These are phyloP conservation scores for Acer negundo DNA, from an alignment of 345 rosid genomes.

Conservation along the genomic window DNA sequence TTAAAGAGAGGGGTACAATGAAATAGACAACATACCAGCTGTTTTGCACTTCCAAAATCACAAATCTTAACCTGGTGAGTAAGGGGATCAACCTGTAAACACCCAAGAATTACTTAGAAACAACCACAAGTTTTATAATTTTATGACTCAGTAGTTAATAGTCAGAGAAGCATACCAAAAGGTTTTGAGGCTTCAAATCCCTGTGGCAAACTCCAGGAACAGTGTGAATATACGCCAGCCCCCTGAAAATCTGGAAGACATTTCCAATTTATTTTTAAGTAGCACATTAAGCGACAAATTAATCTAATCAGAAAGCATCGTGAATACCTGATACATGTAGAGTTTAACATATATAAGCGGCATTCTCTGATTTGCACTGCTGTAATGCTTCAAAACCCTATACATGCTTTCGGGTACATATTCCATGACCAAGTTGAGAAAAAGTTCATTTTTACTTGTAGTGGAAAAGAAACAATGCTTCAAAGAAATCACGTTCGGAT, in stretches of 20 bases:
- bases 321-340: slow-evolving; percentile 74
- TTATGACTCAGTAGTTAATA: neutral
- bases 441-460: slow-evolving; percentile 77
- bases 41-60: slow-evolving; percentile 95
- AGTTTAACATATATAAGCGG: slow-evolving; percentile 85
- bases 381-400: slow-evolving; percentile 78
- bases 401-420: slow-evolving; percentile 92
- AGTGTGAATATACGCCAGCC: slow-evolving; percentile 77
- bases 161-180: slow-evolving; percentile 56
- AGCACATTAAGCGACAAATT: slow-evolving; percentile 3
- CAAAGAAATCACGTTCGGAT: slow-evolving; percentile 79
- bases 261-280: slow-evolving; percentile 10
- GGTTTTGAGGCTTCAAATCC: slow-evolving; percentile 90
- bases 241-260: slow-evolving; percentile 65
- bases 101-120: slow-evolving; percentile 14
- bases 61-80: slow-evolving; percentile 74
- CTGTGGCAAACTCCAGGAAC: slow-evolving; percentile 88
- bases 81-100: slow-evolving; percentile 84
- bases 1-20: neutral
- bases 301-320: neutral
- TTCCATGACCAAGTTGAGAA: slow-evolving; percentile 89
- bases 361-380: slow-evolving; percentile 75
- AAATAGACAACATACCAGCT: slow-evolving; percentile 50
- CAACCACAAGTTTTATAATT: neutral
- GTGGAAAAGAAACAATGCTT: slow-evolving; percentile 94